Percentiles rank a stretch among this genome's conserved stretches.
These are phyloP conservation scores for Filosporella fistucella DNA, from an alignment of 495 filamentous ascomycete genomes.

Conservation along the genomic window DNA sequence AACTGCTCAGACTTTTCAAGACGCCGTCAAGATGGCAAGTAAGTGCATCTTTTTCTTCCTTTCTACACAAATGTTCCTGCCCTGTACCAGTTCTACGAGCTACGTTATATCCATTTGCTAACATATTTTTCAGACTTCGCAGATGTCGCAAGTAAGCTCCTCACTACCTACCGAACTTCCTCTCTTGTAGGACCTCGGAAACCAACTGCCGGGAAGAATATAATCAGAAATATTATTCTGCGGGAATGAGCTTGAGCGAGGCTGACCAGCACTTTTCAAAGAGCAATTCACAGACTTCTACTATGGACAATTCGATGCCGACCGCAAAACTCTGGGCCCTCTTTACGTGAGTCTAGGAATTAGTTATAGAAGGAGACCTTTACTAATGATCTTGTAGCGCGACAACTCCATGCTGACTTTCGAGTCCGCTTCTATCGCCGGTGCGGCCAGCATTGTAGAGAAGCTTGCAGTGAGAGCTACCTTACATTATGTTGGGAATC, in stretches of 20 bases:
- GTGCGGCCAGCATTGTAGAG: conserved; percentile 58
- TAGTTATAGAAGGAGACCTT: conserved; percentile 4
- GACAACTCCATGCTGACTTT: conserved; percentile 91
- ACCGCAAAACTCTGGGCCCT: conserved; percentile 52
- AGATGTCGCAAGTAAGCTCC: conserved; percentile 52
- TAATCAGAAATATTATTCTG: not conserved
- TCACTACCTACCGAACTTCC: too few species aligned
- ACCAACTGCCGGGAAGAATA: too few species aligned
- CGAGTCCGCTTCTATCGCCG: conserved; percentile 58
- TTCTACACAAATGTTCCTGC: not conserved
- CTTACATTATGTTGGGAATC: not conserved
- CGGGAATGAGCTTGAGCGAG: too few species aligned
- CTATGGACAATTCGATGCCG: conserved; percentile 76
- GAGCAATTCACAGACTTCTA: conserved; percentile 84
- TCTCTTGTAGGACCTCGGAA: too few species aligned
- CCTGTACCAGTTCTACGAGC: not conserved
- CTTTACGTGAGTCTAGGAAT: conserved; percentile 67
- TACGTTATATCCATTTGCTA: conserved; percentile 5
- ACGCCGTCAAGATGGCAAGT: conserved; percentile 19
- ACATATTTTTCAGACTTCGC: conserved; percentile 40
- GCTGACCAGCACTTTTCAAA: too few species aligned
- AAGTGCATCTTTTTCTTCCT: conserved; percentile 2
- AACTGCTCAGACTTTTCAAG: too few species aligned
- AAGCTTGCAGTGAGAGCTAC: conserved; percentile 68
- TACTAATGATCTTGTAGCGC: conserved; percentile 49